Base-by-base conservation (phyloP, 2,329 filamentous ascomycete species). In the Amauroascus niger region DNA sequence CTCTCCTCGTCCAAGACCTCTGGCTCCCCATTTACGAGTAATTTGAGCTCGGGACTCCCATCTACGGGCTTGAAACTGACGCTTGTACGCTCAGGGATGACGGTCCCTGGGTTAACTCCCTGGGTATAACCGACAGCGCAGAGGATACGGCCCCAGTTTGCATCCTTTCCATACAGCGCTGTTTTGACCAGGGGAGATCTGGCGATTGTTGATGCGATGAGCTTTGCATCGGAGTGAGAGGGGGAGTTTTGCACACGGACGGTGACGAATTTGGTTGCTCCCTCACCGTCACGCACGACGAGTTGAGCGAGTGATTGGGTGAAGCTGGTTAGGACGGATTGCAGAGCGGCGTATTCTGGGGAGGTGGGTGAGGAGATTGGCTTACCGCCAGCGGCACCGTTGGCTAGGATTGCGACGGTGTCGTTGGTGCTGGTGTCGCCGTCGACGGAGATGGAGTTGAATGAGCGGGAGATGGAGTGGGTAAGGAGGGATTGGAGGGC, bases 351-450 rank as follows among this genome's bases (percentile, higher is more conserved):
- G 66, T 86, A 91, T 65, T 89, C 87, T 67, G 67, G 49, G 63
- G 72, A 58, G 45, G 66, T 62, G 13, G 72, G 65, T 43, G 78
- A 73, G 1, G 76, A 69, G 50, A 91, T 77, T 52, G 80, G 75
- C 13, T 77, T 70, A 16, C 87, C 88, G 52, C 88, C 88, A 0
- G 88, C 91, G 16, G 88, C 89, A 58, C 93, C 93, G 69, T 98
- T 98, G 59, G 93, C 91, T n/a, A 98, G 80, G 53, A 98, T 76
- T 3, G 89, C 89, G 26, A 97, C 81, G 0, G 91, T 97, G 74
- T 98, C 93, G 72, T 98, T 98, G 56, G 93, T 98, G 58, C 87
- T 95, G 7, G 90, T 97, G 71, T 97, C 93, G 56, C 93, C 93
- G 69, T 98, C 93, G 57, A 98, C 87, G 57, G 88, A 94, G 68